Conservation (phyloP, 495 filamentous ascomycete genomes). For the Cercophora samala region DNA sequence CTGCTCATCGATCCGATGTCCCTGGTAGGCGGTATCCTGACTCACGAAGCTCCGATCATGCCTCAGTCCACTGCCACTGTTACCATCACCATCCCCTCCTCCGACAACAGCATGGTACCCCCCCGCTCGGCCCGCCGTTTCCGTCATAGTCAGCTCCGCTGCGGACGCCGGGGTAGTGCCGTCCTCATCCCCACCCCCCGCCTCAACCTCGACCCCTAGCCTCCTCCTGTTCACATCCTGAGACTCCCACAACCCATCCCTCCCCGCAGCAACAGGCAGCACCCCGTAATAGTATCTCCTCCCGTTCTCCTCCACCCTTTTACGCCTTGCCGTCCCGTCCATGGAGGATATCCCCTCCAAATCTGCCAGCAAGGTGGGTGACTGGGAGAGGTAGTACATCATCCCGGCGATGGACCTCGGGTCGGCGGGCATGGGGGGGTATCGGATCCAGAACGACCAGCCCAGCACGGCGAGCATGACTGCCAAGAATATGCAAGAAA, state of each 20-base stretch:
- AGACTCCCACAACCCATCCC: not conserved
- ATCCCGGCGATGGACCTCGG: slow-evolving; percentile 33
- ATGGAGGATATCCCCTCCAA: slow-evolving; percentile 31
- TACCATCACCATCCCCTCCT: not conserved
- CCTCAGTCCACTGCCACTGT: not conserved
- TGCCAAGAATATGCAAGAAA: slow-evolving; percentile 23
- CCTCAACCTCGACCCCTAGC: slow-evolving; percentile 30
- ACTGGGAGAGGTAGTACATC: slow-evolving; percentile 35
- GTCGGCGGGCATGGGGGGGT: slow-evolving; percentile 38
- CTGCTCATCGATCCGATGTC: slow-evolving; percentile 6
- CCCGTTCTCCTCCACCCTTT: slow-evolving; percentile 22
- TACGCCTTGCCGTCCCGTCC: slow-evolving; percentile 19
- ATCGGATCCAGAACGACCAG: slow-evolving; percentile 29
- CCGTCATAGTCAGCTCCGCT: not conserved
- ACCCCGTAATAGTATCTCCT: slow-evolving; percentile 35
- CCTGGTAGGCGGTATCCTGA: not conserved
- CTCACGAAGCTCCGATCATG: slow-evolving; percentile 1
- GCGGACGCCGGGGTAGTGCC: slow-evolving; percentile 8
- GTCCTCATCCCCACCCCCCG: not conserved
- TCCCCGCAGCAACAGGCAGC: slow-evolving; percentile 16
- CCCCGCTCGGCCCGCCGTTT: not conserved
- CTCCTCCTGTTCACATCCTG: slow-evolving; percentile 11
- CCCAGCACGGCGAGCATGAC: slow-evolving; percentile 27
- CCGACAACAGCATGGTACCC: not conserved
- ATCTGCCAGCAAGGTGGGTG: slow-evolving; percentile 23